phyloP scores from a whole-genome alignment of 2,329 filamentous ascomycete species.

The Thielaviopsis populi region DNA sequence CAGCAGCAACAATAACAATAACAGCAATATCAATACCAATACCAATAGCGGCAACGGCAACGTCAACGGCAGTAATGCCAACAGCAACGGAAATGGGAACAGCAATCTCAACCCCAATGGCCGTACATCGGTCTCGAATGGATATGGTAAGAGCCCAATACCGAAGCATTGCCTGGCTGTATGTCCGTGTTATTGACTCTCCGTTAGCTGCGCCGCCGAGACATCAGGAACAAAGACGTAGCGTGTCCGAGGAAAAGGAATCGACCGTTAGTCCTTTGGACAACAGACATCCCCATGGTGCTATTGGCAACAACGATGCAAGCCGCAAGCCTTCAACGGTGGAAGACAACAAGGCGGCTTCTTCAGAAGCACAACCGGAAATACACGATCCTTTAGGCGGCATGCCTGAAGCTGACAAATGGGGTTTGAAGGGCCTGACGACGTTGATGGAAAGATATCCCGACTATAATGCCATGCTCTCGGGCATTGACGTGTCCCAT shows the following conservation, averaged over 20 bases:
- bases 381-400: slow-evolving; percentile 43
- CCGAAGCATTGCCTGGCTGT: not conserved
- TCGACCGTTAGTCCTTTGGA: slow-evolving; percentile 23
- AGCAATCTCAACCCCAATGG: not conserved
- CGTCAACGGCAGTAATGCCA: not conserved
- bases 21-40: not conserved
- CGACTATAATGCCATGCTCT: slow-evolving; percentile 46
- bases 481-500: slow-evolving; percentile 42
- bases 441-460: slow-evolving; percentile 49
- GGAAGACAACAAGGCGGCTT: slow-evolving; percentile 29
- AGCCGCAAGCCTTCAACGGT: slow-evolving; percentile 24
- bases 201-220: slow-evolving; percentile 2
- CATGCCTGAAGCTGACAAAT: slow-evolving; percentile 49
- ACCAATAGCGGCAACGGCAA: not conserved
- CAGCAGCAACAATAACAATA: not conserved
- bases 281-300: slow-evolving; percentile 30
- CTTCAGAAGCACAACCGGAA: slow-evolving; percentile 21
- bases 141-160: not conserved
- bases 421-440: slow-evolving; percentile 48
- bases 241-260: slow-evolving; percentile 31
- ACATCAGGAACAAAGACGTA: slow-evolving; percentile 13
- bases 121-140: not conserved
- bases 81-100: not conserved
- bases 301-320: slow-evolving; percentile 33
- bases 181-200: not conserved